Base-by-base conservation (phyloP, 148 eudicot species). In the Dianthus caryophyllus region DNA sequence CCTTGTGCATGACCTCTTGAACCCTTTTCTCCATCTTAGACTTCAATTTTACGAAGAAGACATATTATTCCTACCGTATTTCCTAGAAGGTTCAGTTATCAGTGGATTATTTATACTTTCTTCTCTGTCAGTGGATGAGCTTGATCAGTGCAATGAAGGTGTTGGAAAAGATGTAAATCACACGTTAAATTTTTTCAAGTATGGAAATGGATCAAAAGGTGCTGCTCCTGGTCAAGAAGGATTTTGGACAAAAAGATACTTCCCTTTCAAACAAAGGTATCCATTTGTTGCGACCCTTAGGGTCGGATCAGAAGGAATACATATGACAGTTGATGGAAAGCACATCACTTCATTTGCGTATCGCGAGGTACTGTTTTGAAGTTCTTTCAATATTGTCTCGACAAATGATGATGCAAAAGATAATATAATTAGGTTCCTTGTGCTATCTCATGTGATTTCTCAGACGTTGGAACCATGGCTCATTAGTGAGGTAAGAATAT, bases 391-490 rank as follows among this genome's bases (percentile, higher is more conserved):
- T 31, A 31, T 50, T 25, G 54, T 30, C 50, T 31, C 41, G 61
- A 17, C 66, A 14, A 20, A 61, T 44, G 70, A 18, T 61, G 2
- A 6, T 24, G 52, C 12, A 39, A 27, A 67, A 54, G 43, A 5
- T 30, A 27, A 7, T 6, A 6, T 58, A 9, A 54, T 53, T 69
- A 52, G 30, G 17, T 61, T 47, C 11, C 36, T n/a, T 29, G 73
- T 65, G 68, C 20, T 54, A 61, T 48, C 46, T 20, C 51, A 20
- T 36, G 56, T 77, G 24, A 44, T 71, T 58, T 55, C 56, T 53
- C 82, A 94, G 98, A 84, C 81, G 72, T 78, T 94, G 84, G 97
- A 94, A 76, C 97, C 98, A 65, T 90, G 98, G 98, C 86, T 94
- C 75, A 88, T 94, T 29, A 82, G 85, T 75, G 96, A 90, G 83